Percentiles rank a stretch among this genome's conserved stretches.
Evolutionary conservation across 192 early-diverging fungal genomes (phyloP).

Genomic region (Backusella westeae): DNA sequence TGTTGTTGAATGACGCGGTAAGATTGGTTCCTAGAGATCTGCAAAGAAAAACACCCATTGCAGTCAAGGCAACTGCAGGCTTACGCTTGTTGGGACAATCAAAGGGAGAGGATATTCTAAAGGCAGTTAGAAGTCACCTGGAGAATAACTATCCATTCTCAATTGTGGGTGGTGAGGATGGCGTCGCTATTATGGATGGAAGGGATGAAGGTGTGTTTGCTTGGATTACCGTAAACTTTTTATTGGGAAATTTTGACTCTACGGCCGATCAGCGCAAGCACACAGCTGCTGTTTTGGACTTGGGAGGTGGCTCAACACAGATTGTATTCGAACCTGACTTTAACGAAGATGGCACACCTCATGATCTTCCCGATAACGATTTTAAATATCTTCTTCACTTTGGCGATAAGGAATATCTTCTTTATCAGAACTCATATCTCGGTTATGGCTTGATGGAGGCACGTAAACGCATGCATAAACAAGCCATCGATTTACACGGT

Average conservation of each 20-base stretch:
- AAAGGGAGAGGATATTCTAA: constrained; percentile 68
- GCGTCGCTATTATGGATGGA: constrained; percentile 87
- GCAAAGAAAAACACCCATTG: constrained; percentile 71
- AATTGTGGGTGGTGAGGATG: constrained; percentile 50
- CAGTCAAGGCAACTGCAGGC: constrained; percentile 88
- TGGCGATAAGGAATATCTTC: constrained; percentile 61
- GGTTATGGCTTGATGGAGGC: constrained; percentile 85
- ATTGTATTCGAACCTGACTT: constrained; percentile 82
- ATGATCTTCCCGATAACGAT: constrained; percentile 45
- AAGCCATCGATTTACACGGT: constrained; percentile 19
- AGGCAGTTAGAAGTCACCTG: constrained; percentile 58
- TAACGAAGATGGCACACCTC: constrained; percentile 29
- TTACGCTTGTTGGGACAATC: constrained; percentile 66
- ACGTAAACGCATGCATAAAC: constrained; percentile 42
- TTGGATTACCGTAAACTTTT: constrained; percentile 88
- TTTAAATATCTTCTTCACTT: constrained; percentile 64
- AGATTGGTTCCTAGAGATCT: constrained; percentile 57
- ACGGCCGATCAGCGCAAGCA: constrained; percentile 16
- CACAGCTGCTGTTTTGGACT: constrained; percentile 85
- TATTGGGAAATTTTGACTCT: constrained; percentile 63
- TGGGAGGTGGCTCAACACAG: constrained; percentile 89
- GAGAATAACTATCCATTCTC: constrained; percentile 66
- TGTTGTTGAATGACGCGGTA: constrained; percentile 62
- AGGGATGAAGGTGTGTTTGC: constrained; percentile 85
- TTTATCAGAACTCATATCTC: constrained; percentile 89